phyloP scores from a whole-genome alignment of 2,329 filamentous ascomycete species.

The Thelonectria rubi region DNA sequence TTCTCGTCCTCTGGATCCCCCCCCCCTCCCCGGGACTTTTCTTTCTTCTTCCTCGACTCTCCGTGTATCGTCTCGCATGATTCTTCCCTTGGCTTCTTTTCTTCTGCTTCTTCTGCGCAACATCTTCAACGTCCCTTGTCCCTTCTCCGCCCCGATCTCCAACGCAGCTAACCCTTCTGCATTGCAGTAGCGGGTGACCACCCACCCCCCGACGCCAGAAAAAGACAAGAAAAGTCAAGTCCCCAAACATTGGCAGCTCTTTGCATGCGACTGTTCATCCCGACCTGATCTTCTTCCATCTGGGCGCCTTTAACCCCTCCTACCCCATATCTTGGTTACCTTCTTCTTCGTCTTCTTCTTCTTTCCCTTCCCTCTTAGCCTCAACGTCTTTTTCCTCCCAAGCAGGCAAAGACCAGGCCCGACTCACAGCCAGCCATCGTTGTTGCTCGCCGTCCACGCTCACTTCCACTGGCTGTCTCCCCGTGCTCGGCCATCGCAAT shows the following conservation, averaged over 20 bases:
- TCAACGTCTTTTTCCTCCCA: background rate
- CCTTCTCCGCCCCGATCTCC: conserved; percentile 35
- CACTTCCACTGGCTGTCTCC: conserved; percentile 10
- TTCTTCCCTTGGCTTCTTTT: conserved; percentile 19
- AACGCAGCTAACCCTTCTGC: conserved; percentile 46
- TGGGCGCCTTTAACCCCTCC: conserved; percentile 19
- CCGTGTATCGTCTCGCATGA: conserved; percentile 18
- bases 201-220: conserved; percentile 24
- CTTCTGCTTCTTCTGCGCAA: conserved; percentile 22
- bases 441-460: conserved; percentile 6
- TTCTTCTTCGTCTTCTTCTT: conserved; percentile 13
- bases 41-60: conserved; percentile 29
- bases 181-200: conserved; percentile 44
- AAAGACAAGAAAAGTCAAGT: conserved; percentile 26
- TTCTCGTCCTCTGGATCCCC: conserved; percentile 29
- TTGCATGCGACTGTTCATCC: conserved; percentile 33
- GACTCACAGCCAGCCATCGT: background rate
- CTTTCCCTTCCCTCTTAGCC: conserved; percentile 4
- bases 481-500: conserved; percentile 8
- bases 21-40: conserved; percentile 32
- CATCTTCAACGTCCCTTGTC: conserved; percentile 21
- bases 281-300: conserved; percentile 16
- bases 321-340: conserved; percentile 13
- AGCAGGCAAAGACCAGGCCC: conserved; percentile 6
- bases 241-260: conserved; percentile 32